These are phyloP conservation scores for Furcasterigmium sp. DNA, from an alignment of 2,329 filamentous ascomycete species.

Conservation along the genomic window DNA sequence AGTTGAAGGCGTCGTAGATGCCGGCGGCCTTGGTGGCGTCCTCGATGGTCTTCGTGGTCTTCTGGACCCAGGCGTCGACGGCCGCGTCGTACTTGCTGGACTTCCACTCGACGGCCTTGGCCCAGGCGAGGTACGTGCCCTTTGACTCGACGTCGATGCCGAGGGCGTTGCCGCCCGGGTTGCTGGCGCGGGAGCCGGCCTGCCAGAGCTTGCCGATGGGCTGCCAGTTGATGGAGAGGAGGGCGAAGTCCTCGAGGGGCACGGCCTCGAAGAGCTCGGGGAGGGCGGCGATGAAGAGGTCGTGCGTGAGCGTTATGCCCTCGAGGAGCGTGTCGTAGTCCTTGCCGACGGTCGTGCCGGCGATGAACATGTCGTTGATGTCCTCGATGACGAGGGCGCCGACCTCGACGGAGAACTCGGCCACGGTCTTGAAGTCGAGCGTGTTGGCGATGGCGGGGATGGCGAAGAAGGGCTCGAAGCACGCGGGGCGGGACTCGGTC, in stretches of 20 bases:
- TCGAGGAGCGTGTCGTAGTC: conserved; percentile 13
- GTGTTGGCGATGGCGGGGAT: conserved; percentile 26
- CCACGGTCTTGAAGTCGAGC: conserved; percentile 26
- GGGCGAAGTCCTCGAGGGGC: conserved; percentile 11
- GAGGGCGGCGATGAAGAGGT: conserved; percentile 15
- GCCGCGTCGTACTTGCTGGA: conserved; percentile 17
- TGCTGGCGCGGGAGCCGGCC: conserved; percentile 13
- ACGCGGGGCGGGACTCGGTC: conserved; percentile 20
- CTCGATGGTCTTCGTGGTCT: conserved; percentile 15
- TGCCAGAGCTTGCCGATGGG: conserved; percentile 24
- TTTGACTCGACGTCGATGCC: conserved; percentile 21
- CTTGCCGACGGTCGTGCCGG: conserved; percentile 22
- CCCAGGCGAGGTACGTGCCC: conserved; percentile 18
- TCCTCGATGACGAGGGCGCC: conserved; percentile 23
- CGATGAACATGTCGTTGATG: conserved; percentile 30
- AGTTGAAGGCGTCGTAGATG: conserved; percentile 32
- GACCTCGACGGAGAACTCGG: conserved; percentile 24
- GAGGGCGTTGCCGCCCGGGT: conserved; percentile 26
- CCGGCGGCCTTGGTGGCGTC: conserved; percentile 20
- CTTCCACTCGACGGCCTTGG: conserved; percentile 17
- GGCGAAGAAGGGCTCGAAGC: conserved; percentile 26
- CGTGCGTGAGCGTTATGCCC: conserved; percentile 15
- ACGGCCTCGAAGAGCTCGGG: conserved; percentile 13
- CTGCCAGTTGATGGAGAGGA: conserved; percentile 21
- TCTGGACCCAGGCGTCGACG: conserved; percentile 15